Conservation (phyloP, 2,329 filamentous ascomycete genomes). For the Xylariaceae sp. region DNA sequence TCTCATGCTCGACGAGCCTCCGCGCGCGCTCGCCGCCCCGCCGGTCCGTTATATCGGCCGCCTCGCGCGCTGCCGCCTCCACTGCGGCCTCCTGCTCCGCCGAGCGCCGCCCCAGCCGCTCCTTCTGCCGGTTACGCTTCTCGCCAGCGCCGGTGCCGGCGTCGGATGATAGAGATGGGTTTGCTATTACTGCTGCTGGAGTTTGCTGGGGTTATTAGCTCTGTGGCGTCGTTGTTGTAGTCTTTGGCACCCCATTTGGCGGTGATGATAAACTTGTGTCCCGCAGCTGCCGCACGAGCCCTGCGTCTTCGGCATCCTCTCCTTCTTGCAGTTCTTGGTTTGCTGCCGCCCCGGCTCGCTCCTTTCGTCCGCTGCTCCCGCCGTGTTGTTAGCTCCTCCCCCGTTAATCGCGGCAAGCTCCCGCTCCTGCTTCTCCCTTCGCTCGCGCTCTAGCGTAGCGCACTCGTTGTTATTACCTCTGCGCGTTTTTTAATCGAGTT, state of each 20-base stretch:
- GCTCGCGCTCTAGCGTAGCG: conserved; percentile 57
- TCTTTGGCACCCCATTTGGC: too few species aligned
- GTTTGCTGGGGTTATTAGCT: too few species aligned
- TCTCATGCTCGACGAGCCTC: conserved; percentile 75
- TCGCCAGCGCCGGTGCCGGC: conserved; percentile 32
- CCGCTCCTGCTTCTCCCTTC: conserved; percentile 58
- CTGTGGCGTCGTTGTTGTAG: too few species aligned
- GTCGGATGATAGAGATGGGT: too few species aligned
- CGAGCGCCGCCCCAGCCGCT: conserved; percentile 78
- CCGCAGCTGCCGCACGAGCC: too few species aligned
- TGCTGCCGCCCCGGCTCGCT: conserved; percentile 11
- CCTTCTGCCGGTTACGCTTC: conserved; percentile 88
- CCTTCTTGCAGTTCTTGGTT: conserved; percentile 3
- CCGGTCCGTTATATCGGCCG: conserved; percentile 64
- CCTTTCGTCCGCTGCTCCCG: conserved; percentile 2
- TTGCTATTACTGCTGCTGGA: too few species aligned
- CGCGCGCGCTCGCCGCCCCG: conserved; percentile 60
- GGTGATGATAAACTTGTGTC: too few species aligned
- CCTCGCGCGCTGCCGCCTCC: conserved; percentile 65
- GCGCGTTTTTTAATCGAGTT: conserved; percentile 78
- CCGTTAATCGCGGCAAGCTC: conserved; percentile 44
- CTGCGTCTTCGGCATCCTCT: too few species aligned
- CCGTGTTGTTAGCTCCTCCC: too few species aligned
- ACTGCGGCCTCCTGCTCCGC: conserved; percentile 71
- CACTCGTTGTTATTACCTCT: conserved; percentile 73